Percentiles rank a stretch among this genome's conserved stretches.
These are phyloP conservation scores for Trichosporon asahii DNA, from an alignment of 1,284 basidiomycete species.

Conservation along the genomic window DNA sequence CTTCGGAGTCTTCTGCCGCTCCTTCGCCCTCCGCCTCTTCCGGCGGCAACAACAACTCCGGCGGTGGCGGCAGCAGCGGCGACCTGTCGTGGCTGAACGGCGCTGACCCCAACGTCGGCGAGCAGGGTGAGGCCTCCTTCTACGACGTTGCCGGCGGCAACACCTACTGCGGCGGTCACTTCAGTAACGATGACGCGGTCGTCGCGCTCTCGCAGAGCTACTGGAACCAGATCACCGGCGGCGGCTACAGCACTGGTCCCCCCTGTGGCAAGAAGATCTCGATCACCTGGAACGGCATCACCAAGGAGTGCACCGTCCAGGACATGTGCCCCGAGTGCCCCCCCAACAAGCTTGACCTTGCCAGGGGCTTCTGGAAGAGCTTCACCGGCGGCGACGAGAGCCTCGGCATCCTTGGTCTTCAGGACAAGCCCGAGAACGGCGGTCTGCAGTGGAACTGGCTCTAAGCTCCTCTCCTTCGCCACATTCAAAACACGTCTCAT, in stretches of 20 bases:
- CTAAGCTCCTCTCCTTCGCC: too few relatives aligned
- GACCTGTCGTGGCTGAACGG: slow-evolving; percentile 7
- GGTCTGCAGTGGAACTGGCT: neutral
- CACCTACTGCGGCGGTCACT: neutral
- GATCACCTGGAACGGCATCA: slow-evolving; percentile 63
- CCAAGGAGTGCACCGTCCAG: slow-evolving; percentile 61
- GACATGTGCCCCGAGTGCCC: slow-evolving; percentile 57
- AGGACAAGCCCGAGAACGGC: neutral
- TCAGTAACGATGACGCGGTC: slow-evolving; percentile 36
- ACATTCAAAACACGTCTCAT: neutral
- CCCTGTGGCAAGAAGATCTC: slow-evolving; percentile 63
- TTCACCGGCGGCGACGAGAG: neutral
- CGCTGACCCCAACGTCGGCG: neutral
- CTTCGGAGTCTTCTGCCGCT: neutral
- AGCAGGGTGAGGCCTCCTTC: neutral
- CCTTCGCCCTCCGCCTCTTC: neutral
- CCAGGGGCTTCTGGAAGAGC: slow-evolving; percentile 59
- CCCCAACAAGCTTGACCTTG: slow-evolving; percentile 71
- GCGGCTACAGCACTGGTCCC: slow-evolving; percentile 50
- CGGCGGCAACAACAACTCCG: neutral
- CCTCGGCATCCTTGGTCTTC: neutral
- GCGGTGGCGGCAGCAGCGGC: slow-evolving; percentile 1
- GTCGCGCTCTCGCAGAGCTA: slow-evolving; percentile 48
- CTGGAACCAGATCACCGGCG: slow-evolving; percentile 35
- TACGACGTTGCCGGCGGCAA: neutral